These are phyloP conservation scores for Kazachstania sp. DNA, from an alignment of 1,139 yeast species.

Conservation along the genomic window DNA sequence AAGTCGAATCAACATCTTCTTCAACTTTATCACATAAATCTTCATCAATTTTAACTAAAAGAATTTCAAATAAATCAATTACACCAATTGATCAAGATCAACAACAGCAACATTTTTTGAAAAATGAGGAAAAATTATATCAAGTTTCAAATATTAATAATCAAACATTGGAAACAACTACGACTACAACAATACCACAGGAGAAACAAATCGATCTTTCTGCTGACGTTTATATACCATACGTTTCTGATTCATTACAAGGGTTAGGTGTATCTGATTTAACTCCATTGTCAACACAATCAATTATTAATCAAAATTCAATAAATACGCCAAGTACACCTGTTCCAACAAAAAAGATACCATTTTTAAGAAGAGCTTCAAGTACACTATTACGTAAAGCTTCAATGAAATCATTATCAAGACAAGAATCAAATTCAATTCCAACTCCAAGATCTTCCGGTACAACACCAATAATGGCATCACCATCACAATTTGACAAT, in stretches of 20 bases:
- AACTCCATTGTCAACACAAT: not conserved
- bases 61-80: constrained; percentile 1
- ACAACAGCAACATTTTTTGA: not conserved
- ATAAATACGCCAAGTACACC: not conserved
- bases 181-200: too few relatives aligned
- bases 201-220: not conserved
- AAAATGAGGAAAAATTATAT: constrained; percentile 12
- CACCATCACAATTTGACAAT: constrained; percentile 2
- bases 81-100: not conserved
- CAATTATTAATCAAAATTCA: not conserved
- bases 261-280: not conserved
- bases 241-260: not conserved
- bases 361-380: constrained; percentile 28
- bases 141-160: constrained; percentile 8
- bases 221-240: not conserved
- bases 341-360: constrained; percentile 14
- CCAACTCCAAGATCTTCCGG: not conserved
- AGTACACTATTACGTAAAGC: constrained; percentile 26
- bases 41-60: constrained; percentile 1
- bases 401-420: constrained; percentile 9
- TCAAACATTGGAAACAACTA: not conserved
- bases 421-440: not conserved
- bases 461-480: not conserved
- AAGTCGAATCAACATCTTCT: not conserved
- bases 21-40: constrained; percentile 1